phyloP scores from a whole-genome alignment of 2,329 filamentous ascomycete genomes.

The Pseudopithomyces maydicus region DNA sequence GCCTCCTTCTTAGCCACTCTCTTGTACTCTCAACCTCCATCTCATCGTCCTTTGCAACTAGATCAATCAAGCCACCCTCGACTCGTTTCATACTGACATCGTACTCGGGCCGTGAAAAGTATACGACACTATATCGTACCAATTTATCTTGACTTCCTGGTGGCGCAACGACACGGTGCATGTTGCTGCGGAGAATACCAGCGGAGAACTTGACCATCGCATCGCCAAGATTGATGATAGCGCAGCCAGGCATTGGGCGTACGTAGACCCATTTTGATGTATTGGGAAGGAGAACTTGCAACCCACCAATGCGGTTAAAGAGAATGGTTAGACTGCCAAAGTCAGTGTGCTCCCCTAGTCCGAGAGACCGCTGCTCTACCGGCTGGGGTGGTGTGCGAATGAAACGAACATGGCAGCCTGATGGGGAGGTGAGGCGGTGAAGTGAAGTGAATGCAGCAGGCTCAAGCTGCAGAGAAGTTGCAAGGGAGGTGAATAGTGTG shows the following conservation, averaged over 20 bases:
- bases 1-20: no score
- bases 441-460: no score
- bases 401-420: no score
- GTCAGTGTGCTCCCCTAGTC: not conserved
- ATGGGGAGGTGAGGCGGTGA: no score
- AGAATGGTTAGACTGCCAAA: not conserved
- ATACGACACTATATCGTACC: conserved; percentile 2
- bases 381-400: no score
- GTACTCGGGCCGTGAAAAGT: not conserved
- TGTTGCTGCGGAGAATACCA: not conserved
- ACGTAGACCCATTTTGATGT: not conserved
- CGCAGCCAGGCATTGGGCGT: not conserved
- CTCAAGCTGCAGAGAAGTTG: no score
- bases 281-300: not conserved
- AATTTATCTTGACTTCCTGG: not conserved
- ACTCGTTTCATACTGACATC: conserved; percentile 2
- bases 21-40: no score
- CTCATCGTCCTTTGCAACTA: no score
- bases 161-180: conserved; percentile 1
- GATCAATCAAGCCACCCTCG: not conserved
- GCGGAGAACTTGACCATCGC: not conserved
- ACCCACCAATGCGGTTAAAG: not conserved
- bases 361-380: no score
- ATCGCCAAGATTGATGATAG: not conserved
- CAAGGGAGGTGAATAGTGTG: no score